A percentile compares a stretch with the other conserved stretches of the same genome.
Conservation (phyloP, 2,329 filamentous ascomycete genomes). For the Zymoseptoria tritici region DNA sequence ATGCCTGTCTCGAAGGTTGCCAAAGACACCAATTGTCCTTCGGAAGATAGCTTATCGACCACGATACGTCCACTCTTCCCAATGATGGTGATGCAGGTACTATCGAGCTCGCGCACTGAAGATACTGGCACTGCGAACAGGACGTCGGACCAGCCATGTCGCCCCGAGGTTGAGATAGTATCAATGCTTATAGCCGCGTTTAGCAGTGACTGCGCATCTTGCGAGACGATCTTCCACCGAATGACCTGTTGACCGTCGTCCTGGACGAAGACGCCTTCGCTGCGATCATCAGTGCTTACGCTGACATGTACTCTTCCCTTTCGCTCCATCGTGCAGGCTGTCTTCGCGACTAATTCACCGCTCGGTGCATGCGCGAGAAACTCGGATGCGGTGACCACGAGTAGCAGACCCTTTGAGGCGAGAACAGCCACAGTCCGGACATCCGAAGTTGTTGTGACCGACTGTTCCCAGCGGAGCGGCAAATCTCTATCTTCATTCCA, state of each 20-base stretch:
- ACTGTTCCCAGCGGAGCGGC: not conserved
- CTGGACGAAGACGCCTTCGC: conserved; percentile 4
- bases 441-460: not conserved
- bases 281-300: not conserved
- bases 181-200: not conserved
- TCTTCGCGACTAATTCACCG: conserved; percentile 2
- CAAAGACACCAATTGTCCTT: conserved; percentile 1
- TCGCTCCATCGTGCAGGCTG: not conserved
- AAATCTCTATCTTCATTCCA: not conserved
- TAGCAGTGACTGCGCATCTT: not conserved
- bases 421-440: conserved; percentile 2
- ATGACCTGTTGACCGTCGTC: not conserved
- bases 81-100: conserved; percentile 4
- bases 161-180: not conserved
- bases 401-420: not conserved
- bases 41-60: conserved; percentile 2
- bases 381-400: not conserved
- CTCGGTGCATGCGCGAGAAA: conserved; percentile 1
- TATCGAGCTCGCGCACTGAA: conserved; percentile 3
- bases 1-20: conserved; percentile 16
- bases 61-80: conserved; percentile 3
- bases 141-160: not conserved
- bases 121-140: conserved; percentile 6
- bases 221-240: not conserved
- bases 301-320: conserved; percentile 4